These are phyloP conservation scores for Coemansia sp. DNA, from an alignment of 192 early-diverging fungal species.

Conservation along the genomic window DNA sequence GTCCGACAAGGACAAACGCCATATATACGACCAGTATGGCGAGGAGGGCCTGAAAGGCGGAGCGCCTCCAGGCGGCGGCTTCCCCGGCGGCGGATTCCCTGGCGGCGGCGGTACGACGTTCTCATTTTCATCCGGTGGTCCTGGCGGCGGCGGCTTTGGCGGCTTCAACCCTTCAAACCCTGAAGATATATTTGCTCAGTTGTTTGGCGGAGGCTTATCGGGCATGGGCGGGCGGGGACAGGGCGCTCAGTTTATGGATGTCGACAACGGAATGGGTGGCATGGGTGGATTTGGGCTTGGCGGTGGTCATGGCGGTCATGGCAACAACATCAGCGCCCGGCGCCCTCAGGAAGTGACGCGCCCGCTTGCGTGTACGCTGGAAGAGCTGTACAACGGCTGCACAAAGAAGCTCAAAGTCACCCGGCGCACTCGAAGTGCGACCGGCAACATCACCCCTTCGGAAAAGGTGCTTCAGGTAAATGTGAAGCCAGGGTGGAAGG, in stretches of 20 bases:
- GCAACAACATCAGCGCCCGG: constrained; percentile 42
- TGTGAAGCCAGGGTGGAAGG: constrained; percentile 96
- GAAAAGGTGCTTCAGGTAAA: constrained; percentile 86
- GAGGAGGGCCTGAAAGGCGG: constrained; percentile 83
- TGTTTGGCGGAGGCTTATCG: constrained; percentile 65
- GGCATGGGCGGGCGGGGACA: constrained; percentile 54
- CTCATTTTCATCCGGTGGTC: constrained; percentile 59
- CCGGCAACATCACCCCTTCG: constrained; percentile 37
- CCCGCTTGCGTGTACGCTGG: constrained; percentile 75
- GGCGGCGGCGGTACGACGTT: constrained; percentile 64
- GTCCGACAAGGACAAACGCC: constrained; percentile 85
- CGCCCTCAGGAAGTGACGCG: constrained; percentile 69
- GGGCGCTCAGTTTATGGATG: constrained; percentile 57
- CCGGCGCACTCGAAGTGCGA: constrained; percentile 53
- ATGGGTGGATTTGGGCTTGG: constrained; percentile 40
- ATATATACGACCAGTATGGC: constrained; percentile 92
- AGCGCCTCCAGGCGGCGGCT: constrained; percentile 55
- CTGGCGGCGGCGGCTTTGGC: constrained; percentile 62
- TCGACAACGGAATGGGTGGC: constrained; percentile 53
- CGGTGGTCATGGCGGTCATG: constrained; percentile 25
- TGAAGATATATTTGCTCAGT: constrained; percentile 86
- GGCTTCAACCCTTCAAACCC: constrained; percentile 78
- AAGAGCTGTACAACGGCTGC: constrained; percentile 87
- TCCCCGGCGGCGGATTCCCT: constrained; percentile 28
- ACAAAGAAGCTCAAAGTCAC: constrained; percentile 94